Base-by-base conservation (phyloP, 352 stramenopile species). In the Aphanomyces astaci region DNA sequence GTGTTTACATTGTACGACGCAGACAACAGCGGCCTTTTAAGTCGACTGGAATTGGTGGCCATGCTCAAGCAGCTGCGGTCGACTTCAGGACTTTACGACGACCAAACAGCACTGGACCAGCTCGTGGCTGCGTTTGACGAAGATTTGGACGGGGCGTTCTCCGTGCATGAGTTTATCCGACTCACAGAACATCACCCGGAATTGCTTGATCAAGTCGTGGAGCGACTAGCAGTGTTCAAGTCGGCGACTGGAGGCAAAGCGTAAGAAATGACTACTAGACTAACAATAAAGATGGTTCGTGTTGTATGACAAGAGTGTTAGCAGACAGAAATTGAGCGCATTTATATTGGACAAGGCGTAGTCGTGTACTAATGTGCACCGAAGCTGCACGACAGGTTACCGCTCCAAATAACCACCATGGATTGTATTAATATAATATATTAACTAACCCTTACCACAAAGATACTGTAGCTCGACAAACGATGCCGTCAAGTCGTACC, bases 1-100 rank as follows among this genome's bases (percentile, higher is more conserved):
- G 81, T 75, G 1, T 90, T 90, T 36, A 69, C 71, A 2, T 72
- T 90, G n/a, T 90, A 88, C 66, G 81, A 90, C 60, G 30, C 78
- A 28, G 75, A 90, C 55, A 74, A 78, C 71, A 81, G 88, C 53
- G 80, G 78, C 36, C 62, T 17, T 78, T 87, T 60, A 33, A 88
- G 25, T 71, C 77, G 27, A 48, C 64, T 87, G 40, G 63, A 49
- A 15, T 82, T 88, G 64, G 72, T 79, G 25, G 66, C 73, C 22
- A 70, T 31, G 30, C 86, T 86, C 72, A 88, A 88, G 54, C 80
- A 79, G 5, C 24, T 36, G 28, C 39, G 55, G 22, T 51, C 32
- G 5, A 30, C 30, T 1, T 32, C 32, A 32, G 32, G 55, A n/a
- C 32, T 51, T 15, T 36, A 17, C 2, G 51, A 59, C 51, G n/a